Percentiles rank a stretch among this genome's conserved stretches.
Evolutionary conservation across 2,329 filamentous ascomycete species (phyloP).

Genomic region (Claviceps sp.): DNA sequence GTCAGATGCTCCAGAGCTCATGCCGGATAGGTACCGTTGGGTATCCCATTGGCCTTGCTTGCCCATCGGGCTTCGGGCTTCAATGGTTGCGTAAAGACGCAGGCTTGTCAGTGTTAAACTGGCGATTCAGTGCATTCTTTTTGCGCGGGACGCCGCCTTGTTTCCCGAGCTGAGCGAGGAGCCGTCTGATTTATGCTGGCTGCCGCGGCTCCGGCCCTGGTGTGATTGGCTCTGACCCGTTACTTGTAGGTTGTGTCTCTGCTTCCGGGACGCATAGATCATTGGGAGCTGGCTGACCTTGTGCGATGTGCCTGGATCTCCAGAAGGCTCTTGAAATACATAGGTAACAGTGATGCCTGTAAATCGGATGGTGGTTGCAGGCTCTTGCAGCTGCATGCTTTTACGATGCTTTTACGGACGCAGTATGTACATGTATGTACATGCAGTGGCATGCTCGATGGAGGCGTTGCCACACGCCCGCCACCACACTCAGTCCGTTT

Average conservation of each 20-base stretch:
- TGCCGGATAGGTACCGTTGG: not conserved
- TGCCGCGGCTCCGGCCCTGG: too few relatives aligned
- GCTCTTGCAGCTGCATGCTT: not conserved
- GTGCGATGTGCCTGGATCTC: too few relatives aligned
- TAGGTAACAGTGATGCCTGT: too few relatives aligned
- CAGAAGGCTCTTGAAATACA: too few relatives aligned
- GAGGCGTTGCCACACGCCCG: not conserved
- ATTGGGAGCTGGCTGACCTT: too few relatives aligned
- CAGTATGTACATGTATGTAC: not conserved
- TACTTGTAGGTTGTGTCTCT: too few relatives aligned
- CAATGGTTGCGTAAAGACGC: not conserved
- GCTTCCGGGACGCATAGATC: too few relatives aligned
- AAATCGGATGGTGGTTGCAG: too few relatives aligned
- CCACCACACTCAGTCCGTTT: not conserved
- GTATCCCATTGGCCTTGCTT: not conserved
- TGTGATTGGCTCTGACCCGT: too few relatives aligned
- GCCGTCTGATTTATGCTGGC: too few relatives aligned
- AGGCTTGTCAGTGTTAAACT: not conserved
- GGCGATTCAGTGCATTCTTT: not conserved
- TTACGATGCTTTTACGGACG: not conserved
- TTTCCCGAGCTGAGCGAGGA: too few relatives aligned
- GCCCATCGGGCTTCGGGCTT: slow-evolving; percentile 6
- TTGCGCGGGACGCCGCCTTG: too few relatives aligned
- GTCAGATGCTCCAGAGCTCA: not conserved
- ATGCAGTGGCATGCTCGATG: not conserved